Conservation (phyloP, 176 grass and related monocot species). For the Sorghum bicolor region DNA sequence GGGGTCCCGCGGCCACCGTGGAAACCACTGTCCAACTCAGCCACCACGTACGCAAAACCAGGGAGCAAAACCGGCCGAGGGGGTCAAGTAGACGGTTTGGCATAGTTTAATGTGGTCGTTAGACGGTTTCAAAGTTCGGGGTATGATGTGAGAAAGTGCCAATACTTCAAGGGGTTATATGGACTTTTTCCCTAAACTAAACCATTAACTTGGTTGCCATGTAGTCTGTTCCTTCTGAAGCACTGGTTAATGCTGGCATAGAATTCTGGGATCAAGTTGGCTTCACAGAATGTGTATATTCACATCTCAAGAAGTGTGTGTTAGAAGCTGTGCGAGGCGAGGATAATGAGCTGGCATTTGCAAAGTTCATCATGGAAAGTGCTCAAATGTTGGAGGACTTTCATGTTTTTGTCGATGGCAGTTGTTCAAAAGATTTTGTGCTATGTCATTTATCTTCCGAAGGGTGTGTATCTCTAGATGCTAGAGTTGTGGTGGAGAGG, state of each 20-base stretch:
- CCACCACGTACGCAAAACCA: too few relatives aligned
- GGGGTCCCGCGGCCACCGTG: too few relatives aligned
- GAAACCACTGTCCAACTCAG: too few relatives aligned
- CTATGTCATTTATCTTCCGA: conserved; percentile 30
- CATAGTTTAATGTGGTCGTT: too few relatives aligned
- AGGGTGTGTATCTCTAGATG: conserved; percentile 40
- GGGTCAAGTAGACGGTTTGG: too few relatives aligned
- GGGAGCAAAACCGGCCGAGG: too few relatives aligned
- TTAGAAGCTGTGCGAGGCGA: conserved; percentile 38
- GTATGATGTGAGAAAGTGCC: too few relatives aligned
- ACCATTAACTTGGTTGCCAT: conserved; percentile 7
- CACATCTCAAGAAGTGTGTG: conserved; percentile 47
- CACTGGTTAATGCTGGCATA: background rate
- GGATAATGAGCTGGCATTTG: conserved; percentile 40
- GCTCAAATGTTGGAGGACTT: conserved; percentile 54
- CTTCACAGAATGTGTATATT: conserved; percentile 42
- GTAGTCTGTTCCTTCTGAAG: conserved; percentile 42
- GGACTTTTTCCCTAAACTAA: too few relatives aligned
- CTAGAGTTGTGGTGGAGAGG: conserved; percentile 39
- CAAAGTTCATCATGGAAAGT: conserved; percentile 48
- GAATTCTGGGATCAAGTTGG: conserved; percentile 53
- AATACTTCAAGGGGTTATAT: too few relatives aligned
- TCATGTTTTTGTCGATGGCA: conserved; percentile 29
- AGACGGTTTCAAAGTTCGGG: too few relatives aligned
- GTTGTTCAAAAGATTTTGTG: conserved; percentile 39